Base-by-base conservation (phyloP, 1,284 basidiomycete genomes). In the Fomitopsis pinicola region DNA sequence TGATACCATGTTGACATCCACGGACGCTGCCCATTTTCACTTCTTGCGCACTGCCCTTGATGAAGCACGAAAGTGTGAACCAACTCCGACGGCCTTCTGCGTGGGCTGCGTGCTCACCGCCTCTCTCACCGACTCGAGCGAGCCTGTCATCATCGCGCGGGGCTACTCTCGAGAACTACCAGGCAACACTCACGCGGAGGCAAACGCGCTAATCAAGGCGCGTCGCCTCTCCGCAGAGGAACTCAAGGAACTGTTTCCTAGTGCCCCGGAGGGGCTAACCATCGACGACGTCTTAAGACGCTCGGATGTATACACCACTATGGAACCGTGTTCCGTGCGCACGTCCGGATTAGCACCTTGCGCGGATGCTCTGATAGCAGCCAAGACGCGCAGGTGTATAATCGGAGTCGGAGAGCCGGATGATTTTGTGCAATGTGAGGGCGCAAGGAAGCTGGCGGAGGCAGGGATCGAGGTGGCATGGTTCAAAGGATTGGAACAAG, bases 131-230 rank as follows among this genome's bases (percentile, higher is more conserved):
- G 73, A 74, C 14, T 69, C 75, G 65, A 64, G 73, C 63, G 28
- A 71, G 60, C 74, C 83, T 54, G 67, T 83, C 69, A 76, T 92
- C 42, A 76, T 99, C 30, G 79, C 92, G 6, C 88, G 89, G 7
- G 96, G 96, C 30, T 97, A 89, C 76, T 98, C 95, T 40, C 84
- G 97, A 70, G 96, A 99, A 74, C 82, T 98, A 0, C 83, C 88
- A 1, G 97, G 96, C 57, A 99, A 98, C 74, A 98, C 97, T 1
- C 97, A 99, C 74, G 97, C 97, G 14, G 97, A 99, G 77, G 94
- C 96, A 26, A 97, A 97, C 72, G 96, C 97, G 0, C 78, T 99
- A 53, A 75, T 83, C 45, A 98, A 98, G 72, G 85, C 90, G 14
- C 74, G 76, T 40, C 58, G 67, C 19, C 73, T 87, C 48, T 78